phyloP scores from a whole-genome alignment of 306 rosid species.

The Abrus precatorius region DNA sequence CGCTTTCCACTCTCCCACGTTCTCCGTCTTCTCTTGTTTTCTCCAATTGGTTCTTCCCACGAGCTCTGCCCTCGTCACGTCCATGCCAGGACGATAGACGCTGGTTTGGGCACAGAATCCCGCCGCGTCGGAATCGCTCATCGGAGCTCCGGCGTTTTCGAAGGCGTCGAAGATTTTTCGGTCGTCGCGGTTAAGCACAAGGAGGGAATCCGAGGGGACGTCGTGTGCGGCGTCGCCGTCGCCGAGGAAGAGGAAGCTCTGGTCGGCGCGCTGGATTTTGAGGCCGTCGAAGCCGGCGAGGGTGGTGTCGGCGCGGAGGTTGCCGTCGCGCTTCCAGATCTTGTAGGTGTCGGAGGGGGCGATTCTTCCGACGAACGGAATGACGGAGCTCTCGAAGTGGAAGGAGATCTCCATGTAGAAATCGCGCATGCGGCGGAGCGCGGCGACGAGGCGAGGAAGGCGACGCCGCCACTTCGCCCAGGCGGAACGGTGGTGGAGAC shows the following conservation, averaged over 20 bases:
- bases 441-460: constrained; percentile 78
- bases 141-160: constrained; percentile 78
- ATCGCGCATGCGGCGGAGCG: constrained; percentile 91
- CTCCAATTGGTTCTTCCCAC: constrained; percentile 93
- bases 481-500: constrained; percentile 50
- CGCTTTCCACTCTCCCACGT: constrained; percentile 91
- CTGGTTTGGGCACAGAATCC: constrained; percentile 90
- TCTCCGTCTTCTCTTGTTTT: constrained; percentile 88
- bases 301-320: constrained; percentile 81
- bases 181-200: constrained; percentile 84
- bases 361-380: constrained; percentile 82
- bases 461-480: constrained; percentile 84
- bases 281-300: constrained; percentile 89
- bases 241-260: constrained; percentile 93
- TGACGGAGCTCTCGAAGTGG: constrained; percentile 96
- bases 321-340: constrained; percentile 96
- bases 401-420: constrained; percentile 98
- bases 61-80: constrained; percentile 88
- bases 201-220: constrained; percentile 64
- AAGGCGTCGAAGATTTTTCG: constrained; percentile 84
- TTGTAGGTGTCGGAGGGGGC: constrained; percentile 95
- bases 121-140: constrained; percentile 80
- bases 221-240: constrained; percentile 71
- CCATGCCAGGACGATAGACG: constrained; percentile 95
- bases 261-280: constrained; percentile 94